Evolutionary conservation across 2,329 filamentous ascomycete species (phyloP), one percentile per base, ranked within the genome.

Genomic region (Botrytis fragariae): DNA sequence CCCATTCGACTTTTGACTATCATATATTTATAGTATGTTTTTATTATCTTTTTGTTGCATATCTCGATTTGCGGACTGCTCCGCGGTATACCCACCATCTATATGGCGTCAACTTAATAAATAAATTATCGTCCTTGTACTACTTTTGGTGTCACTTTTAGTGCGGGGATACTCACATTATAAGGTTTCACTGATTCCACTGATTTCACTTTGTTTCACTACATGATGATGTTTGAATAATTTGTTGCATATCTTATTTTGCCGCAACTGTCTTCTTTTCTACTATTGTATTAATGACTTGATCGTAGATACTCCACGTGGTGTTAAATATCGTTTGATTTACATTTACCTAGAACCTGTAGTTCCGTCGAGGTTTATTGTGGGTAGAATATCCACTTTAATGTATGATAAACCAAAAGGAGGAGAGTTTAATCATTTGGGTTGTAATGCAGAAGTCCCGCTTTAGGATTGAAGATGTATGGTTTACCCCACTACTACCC

Each of bases 191-290:
- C 25, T 14, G 10, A 51, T 4, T 51, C 48, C 10, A 48, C 45
- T 25, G 45, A 48, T 12, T 48, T 8, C 25, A 51, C 22, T 25
- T 32, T 29, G 64, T 57, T 57, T 67, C 25, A 67, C 32, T 51
- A 25, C 25, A 54, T 54, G 5, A 54, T 68, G 18, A 25, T 10
- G 1, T 42, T 20, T 51, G n/a, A 7, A 6, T 20, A 42, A 14
- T 57, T 67, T 68, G 64, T 57, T 68, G 48, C 25, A 68, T 68
- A 57, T 68, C 64, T 68, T 57, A 57, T 42, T 68, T 68, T 68
- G 48, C 64, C 48, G 64, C 35, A 42, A 54, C 48, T 42, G 5
- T 35, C 64, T 68, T 57, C 39, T 20, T 22, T 16, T 20, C 29
- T 22, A 42, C 3, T 57, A 1, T 20, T 25, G 0, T 12, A 20